Evolutionary conservation across 805 yeast species (phyloP).

Genomic region (Yarrowia sp.): DNA sequence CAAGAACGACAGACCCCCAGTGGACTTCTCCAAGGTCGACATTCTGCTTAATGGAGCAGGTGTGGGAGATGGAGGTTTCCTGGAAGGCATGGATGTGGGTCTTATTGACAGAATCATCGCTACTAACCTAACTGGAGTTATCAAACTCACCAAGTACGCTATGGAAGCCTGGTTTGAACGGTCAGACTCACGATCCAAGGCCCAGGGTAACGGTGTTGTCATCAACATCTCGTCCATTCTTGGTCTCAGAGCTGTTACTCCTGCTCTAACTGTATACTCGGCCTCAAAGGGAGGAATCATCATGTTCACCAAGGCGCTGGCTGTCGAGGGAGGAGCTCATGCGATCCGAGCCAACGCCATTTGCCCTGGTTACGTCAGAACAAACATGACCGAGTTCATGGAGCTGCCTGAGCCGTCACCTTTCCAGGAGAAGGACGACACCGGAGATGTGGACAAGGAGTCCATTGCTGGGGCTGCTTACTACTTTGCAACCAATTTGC

Average conservation of each 20-base stretch:
- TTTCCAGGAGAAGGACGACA: conserved; percentile 24
- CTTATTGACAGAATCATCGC: conserved; percentile 49
- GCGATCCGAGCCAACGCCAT: conserved; percentile 61
- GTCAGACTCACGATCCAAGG: not conserved
- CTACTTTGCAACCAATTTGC: conserved; percentile 27
- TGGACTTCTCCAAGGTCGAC: conserved; percentile 34
- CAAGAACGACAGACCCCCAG: not conserved
- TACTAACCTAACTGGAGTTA: conserved; percentile 60
- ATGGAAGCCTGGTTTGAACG: conserved; percentile 49
- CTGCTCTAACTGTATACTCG: conserved; percentile 64
- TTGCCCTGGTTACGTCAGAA: conserved; percentile 65
- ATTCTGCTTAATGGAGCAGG: conserved; percentile 60
- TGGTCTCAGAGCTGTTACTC: conserved; percentile 43
- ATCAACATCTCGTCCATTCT: conserved; percentile 67
- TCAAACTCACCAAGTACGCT: conserved; percentile 53
- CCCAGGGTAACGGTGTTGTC: conserved; percentile 39
- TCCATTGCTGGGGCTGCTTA: conserved; percentile 31
- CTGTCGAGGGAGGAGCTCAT: conserved; percentile 53
- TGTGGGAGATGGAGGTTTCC: conserved; percentile 52
- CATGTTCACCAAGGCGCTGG: conserved; percentile 58
- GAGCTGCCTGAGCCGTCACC: conserved; percentile 16
- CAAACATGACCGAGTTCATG: conserved; percentile 50
- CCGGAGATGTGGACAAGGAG: conserved; percentile 21
- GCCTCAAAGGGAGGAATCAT: conserved; percentile 69
- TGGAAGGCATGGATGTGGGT: conserved; percentile 42